A percentile compares a stretch with the other conserved stretches of the same genome.
phyloP scores from a whole-genome alignment of 2,329 filamentous ascomycete genomes.

The Apiospora marii region DNA sequence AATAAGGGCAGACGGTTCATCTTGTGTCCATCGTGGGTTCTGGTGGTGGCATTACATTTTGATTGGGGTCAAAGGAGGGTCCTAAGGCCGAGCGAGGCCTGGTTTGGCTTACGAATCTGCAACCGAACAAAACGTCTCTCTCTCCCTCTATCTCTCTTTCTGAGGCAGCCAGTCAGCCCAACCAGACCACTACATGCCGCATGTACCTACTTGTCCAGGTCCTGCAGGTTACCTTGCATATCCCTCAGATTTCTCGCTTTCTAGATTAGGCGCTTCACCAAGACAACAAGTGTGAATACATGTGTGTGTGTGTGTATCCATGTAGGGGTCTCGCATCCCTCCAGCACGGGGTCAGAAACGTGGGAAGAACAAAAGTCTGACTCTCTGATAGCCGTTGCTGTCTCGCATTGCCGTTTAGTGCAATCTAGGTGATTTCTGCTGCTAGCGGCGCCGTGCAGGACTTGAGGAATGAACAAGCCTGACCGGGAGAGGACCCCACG shows the following conservation, averaged over 20 bases:
- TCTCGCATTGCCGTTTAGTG: constrained; percentile 6
- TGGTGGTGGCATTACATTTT: not conserved
- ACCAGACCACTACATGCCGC: not conserved
- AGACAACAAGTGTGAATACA: not conserved
- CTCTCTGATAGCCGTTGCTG: constrained; percentile 8
- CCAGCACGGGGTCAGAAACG: not conserved
- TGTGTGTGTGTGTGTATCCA: not conserved
- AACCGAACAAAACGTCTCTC: not conserved
- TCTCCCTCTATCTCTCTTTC: not conserved
- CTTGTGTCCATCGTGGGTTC: not conserved
- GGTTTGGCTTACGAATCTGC: constrained; percentile 17
- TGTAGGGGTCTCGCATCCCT: not conserved
- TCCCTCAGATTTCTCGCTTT: not conserved
- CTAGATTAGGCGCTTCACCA: constrained; percentile 12
- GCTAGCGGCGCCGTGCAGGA: not conserved
- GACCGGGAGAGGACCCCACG: not conserved
- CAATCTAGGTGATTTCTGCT: not conserved
- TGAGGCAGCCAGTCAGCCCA: constrained; percentile 7
- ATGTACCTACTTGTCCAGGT: constrained; percentile 6
- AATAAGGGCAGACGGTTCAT: not conserved
- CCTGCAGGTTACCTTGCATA: constrained; percentile 16
- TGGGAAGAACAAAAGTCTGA: constrained; percentile 6
- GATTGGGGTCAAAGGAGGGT: not conserved
- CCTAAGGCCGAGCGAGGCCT: not conserved
- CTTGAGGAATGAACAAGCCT: constrained; percentile 5